phyloP scores from a whole-genome alignment of 805 yeast genomes.

The Barnettozyma salicaria region DNA sequence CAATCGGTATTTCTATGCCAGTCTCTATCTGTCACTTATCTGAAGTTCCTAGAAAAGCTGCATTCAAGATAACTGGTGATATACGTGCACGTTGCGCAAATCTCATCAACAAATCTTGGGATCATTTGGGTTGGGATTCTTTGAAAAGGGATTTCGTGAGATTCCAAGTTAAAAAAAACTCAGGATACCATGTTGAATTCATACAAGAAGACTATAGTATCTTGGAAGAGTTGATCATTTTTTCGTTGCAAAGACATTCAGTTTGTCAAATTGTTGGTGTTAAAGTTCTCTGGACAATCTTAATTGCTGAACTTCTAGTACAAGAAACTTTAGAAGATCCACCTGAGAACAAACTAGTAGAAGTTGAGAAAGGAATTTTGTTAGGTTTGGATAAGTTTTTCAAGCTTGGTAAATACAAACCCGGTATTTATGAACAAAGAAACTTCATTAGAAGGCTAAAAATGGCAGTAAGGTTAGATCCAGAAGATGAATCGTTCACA shows the following conservation, averaged over 20 bases:
- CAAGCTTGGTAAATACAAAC: constrained; percentile 50
- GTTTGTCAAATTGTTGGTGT: constrained; percentile 58
- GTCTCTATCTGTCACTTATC: constrained; percentile 65
- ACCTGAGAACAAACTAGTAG: constrained; percentile 46
- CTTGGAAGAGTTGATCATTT: constrained; percentile 56
- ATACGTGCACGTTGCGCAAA: constrained; percentile 53
- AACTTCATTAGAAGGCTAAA: constrained; percentile 47
- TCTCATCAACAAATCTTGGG: constrained; percentile 64
- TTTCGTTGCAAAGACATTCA: constrained; percentile 62
- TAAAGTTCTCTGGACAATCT: constrained; percentile 61
- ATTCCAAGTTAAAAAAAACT: constrained; percentile 55
- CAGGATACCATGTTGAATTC: constrained; percentile 68
- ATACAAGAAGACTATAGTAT: constrained; percentile 53
- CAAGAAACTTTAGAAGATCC: constrained; percentile 55
- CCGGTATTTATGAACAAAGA: constrained; percentile 48
- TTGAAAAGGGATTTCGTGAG: constrained; percentile 46
- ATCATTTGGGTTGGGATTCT: constrained; percentile 59
- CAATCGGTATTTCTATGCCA: constrained; percentile 60
- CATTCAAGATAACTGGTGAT: constrained; percentile 55
- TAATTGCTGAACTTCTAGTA: constrained; percentile 58
- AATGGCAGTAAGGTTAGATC: constrained; percentile 45
- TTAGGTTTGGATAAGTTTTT: constrained; percentile 60
- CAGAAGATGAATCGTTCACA: constrained; percentile 56
- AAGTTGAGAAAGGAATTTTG: constrained; percentile 57
- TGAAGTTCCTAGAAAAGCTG: constrained; percentile 67